These are phyloP conservation scores for Diaporthe sp. DNA, from an alignment of 2,329 filamentous ascomycete genomes.

Conservation along the genomic window DNA sequence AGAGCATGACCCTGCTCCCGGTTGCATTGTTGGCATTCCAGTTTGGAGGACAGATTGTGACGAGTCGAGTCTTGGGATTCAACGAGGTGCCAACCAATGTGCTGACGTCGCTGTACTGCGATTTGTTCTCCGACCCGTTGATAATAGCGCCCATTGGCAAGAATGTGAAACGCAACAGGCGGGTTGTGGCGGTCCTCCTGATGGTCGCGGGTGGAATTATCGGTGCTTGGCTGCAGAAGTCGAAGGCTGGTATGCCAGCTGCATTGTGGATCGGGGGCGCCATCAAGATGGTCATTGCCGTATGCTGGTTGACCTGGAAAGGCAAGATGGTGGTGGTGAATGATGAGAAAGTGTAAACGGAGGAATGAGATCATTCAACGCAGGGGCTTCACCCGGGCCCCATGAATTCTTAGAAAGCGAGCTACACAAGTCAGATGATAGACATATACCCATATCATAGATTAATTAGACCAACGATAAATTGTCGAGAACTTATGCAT, in stretches of 20 bases:
- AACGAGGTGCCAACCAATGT: slow-evolving; percentile 70
- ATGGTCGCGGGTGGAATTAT: slow-evolving; percentile 61
- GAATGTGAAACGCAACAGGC: slow-evolving; percentile 65
- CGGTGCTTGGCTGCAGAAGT: slow-evolving; percentile 62
- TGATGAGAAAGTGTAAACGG: slow-evolving; percentile 24
- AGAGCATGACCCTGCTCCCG: slow-evolving; percentile 52
- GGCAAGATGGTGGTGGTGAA: not conserved
- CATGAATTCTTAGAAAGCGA: not conserved
- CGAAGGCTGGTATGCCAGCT: slow-evolving; percentile 55
- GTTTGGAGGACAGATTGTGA: slow-evolving; percentile 68
- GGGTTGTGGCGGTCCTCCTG: slow-evolving; percentile 59
- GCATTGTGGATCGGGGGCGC: slow-evolving; percentile 61
- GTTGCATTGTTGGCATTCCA: slow-evolving; percentile 67
- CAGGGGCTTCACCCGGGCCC: not conserved
- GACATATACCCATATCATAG: not conserved
- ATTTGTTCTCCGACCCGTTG: slow-evolving; percentile 65
- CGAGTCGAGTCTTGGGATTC: slow-evolving; percentile 63
- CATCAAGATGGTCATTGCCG: slow-evolving; percentile 57
- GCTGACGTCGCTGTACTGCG: slow-evolving; percentile 67
- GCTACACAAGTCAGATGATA: not conserved
- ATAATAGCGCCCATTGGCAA: slow-evolving; percentile 57
- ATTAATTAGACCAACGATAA: not conserved
- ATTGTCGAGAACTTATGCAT: not conserved
- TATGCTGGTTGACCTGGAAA: slow-evolving; percentile 49
- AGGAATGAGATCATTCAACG: not conserved